These are phyloP conservation scores for Alliaria petiolata DNA, from an alignment of 345 rosid species.

Conservation along the genomic window DNA sequence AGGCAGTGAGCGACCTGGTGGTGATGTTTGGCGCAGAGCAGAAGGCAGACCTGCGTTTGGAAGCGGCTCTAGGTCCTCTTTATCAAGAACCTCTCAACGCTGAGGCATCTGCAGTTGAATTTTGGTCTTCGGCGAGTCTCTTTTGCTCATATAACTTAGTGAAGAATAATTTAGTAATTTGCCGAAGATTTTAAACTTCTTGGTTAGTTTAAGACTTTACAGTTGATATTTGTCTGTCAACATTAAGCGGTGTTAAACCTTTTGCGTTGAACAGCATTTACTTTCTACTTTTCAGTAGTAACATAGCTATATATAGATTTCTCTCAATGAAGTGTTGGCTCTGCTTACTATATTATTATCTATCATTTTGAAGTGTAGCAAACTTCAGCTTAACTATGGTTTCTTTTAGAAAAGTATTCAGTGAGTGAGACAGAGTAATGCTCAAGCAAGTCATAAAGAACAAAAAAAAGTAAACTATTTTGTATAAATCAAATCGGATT, in stretches of 20 bases:
- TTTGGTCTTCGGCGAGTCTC: no score
- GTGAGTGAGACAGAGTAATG: not conserved
- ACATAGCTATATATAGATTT: no score
- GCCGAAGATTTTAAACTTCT: not conserved
- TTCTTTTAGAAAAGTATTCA: not conserved
- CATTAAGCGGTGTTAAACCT: not conserved
- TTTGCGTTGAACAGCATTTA: not conserved
- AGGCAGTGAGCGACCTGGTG: not conserved
- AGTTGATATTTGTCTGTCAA: not conserved
- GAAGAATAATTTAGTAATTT: no score
- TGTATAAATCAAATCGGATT: not conserved
- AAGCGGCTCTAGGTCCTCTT: not conserved
- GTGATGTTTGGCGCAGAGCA: not conserved
- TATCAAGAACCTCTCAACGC: not conserved
- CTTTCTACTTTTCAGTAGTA: no score
- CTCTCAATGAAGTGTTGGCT: no score
- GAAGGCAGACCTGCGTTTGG: not conserved
- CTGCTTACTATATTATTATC: no score
- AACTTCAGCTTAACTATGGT: no score
- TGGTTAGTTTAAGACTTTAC: not conserved
- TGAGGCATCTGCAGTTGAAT: not conserved
- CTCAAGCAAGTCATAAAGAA: not conserved
- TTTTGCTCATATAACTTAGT: no score
- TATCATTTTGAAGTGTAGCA: no score
- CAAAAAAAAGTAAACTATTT: not conserved